Conservation (phyloP, 179 eudicot genomes). For the Drosera spatulata region DNA sequence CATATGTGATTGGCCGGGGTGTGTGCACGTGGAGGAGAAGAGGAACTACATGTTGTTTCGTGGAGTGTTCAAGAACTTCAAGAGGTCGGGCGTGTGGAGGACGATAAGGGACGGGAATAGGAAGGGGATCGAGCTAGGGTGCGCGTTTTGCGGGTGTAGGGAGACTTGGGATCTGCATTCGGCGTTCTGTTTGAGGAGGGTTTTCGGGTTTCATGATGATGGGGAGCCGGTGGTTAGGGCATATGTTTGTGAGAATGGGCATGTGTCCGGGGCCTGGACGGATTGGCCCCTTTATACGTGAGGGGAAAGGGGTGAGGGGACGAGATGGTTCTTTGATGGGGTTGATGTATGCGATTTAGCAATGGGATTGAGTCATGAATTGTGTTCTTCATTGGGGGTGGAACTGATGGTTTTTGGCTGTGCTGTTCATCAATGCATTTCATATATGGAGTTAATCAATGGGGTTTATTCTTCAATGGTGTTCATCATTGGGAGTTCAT, state of each 20-base stretch:
- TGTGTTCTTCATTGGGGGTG: no score
- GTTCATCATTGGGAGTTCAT: no score
- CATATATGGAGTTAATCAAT: no score
- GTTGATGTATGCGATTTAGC: no score
- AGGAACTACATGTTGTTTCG: slow-evolving; percentile 79
- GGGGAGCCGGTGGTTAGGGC: slow-evolving; percentile 95
- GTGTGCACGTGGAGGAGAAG: slow-evolving; percentile 71
- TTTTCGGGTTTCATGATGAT: slow-evolving; percentile 82
- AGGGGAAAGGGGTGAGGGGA: neutral
- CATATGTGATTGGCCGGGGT: slow-evolving; percentile 97
- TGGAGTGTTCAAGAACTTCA: slow-evolving; percentile 81
- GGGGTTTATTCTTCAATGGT: no score
- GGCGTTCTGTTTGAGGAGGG: slow-evolving; percentile 81
- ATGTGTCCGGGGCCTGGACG: slow-evolving; percentile 98
- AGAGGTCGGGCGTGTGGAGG: slow-evolving; percentile 76
- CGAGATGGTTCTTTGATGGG: no score
- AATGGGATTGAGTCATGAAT: no score
- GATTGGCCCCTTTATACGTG: slow-evolving; percentile 67
- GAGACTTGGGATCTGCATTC: slow-evolving; percentile 88
- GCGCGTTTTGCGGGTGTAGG: slow-evolving; percentile 66
- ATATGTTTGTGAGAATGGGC: slow-evolving; percentile 91
- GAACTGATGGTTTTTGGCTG: no score
- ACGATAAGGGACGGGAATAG: slow-evolving; percentile 77
- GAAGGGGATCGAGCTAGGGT: slow-evolving; percentile 39
- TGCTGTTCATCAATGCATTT: no score